A percentile compares a stretch with the other conserved stretches of the same genome.
Evolutionary conservation across 345 rosid genomes (phyloP).

Genomic region (Aegle marmelos): DNA sequence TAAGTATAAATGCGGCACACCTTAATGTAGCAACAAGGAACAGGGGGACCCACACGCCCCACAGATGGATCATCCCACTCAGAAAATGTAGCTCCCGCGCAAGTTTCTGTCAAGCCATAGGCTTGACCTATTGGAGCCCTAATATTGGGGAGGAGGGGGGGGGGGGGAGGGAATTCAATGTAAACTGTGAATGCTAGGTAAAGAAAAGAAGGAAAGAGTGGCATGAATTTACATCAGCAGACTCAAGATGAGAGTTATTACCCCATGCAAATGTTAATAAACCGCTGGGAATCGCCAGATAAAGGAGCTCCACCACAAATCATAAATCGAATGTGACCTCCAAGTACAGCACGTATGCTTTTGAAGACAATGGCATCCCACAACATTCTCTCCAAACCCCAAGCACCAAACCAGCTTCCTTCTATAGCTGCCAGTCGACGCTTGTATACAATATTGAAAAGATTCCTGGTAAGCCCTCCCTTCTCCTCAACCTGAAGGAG

Average conservation of each 20-base stretch:
- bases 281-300: conserved; percentile 76
- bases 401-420: conserved; percentile 95
- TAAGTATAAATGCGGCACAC: conserved; percentile 29
- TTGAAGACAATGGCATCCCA: conserved; percentile 75
- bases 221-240: not conserved
- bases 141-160: too few species aligned
- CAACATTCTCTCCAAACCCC: conserved; percentile 70
- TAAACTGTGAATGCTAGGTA: not conserved
- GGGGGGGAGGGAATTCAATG: too few species aligned
- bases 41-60: conserved; percentile 92
- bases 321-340: conserved; percentile 71
- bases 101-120: conserved; percentile 95
- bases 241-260: conserved; percentile 25
- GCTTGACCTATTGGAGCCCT: conserved; percentile 90
- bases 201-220: not conserved
- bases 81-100: conserved; percentile 83
- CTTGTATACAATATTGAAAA: conserved; percentile 65
- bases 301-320: conserved; percentile 94
- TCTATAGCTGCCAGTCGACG: conserved; percentile 68
- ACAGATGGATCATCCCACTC: conserved; percentile 71
- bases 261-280: conserved; percentile 94
- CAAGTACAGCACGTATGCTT: conserved; percentile 62
- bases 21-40: conserved; percentile 78
- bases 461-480: conserved; percentile 67
- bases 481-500: conserved; percentile 66